Percentiles rank a stretch among this genome's conserved stretches.
These are phyloP conservation scores for Lactifluus piperatus DNA, from an alignment of 768 basidiomycete species.

Conservation along the genomic window DNA sequence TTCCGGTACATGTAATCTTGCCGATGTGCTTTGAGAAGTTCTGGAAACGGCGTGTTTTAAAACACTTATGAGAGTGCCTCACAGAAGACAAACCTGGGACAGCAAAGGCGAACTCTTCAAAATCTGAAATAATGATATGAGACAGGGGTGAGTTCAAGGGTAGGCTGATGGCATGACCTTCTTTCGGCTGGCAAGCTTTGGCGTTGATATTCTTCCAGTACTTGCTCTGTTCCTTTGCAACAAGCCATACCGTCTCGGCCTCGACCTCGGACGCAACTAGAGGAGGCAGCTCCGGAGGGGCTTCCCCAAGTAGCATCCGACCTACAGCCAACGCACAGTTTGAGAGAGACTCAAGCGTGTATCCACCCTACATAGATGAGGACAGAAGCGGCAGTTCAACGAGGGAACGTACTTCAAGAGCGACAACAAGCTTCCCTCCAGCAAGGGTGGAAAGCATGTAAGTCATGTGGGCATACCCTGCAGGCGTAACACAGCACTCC, in stretches of 20 bases:
- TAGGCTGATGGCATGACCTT: slow-evolving; percentile 39
- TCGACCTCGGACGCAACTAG: slow-evolving; percentile 71
- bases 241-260: slow-evolving; percentile 84
- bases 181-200: slow-evolving; percentile 72
- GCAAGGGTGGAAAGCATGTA: slow-evolving; percentile 91
- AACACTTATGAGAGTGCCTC: not conserved
- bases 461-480: slow-evolving; percentile 97
- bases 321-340: slow-evolving; percentile 82
- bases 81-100: slow-evolving; percentile 46
- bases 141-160: not conserved
- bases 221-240: slow-evolving; percentile 78
- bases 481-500: slow-evolving; percentile 82
- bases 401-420: slow-evolving; percentile 67
- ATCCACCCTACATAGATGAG: slow-evolving; percentile 65
- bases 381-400: not conserved
- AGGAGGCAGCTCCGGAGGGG: slow-evolving; percentile 66
- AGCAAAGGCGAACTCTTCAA: slow-evolving; percentile 53
- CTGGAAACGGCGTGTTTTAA: slow-evolving; percentile 29
- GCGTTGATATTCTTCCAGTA: slow-evolving; percentile 87
- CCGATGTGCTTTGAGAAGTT: slow-evolving; percentile 86
- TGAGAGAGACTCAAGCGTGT: slow-evolving; percentile 85
- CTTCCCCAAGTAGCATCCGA: slow-evolving; percentile 79
- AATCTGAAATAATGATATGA: slow-evolving; percentile 32
- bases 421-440: slow-evolving; percentile 81
- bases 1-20: slow-evolving; percentile 70